Base-by-base conservation (phyloP, 345 rosid genomes). In the Turritis glabra region DNA sequence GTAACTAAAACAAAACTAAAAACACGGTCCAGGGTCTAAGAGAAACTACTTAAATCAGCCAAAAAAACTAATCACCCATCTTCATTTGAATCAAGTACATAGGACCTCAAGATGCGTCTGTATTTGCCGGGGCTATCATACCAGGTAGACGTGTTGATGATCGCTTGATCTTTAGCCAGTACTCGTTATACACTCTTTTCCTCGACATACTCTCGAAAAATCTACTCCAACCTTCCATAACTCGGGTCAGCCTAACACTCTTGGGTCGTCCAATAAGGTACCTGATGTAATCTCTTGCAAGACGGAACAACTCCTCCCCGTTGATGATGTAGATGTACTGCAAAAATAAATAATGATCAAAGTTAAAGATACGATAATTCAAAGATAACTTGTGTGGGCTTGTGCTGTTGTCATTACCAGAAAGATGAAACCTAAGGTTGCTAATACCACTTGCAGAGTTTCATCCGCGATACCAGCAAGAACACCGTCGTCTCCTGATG, bases 261-360 rank as follows among this genome's bases (percentile, higher is more conserved):
- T 80, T 71, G 10, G 57, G 81, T 48, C 88, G 81, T 53, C 82
- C 80, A n/a, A 63, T 41, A 29, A 88, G 82, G 71, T 66, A 90
- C 78, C 81, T 87, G 52, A 90, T 19, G 79, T 82, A 92, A 75
- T 92, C 98, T 76, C 74, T 87, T 5, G 72, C 91, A 26, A 90
- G 82, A 19, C 80, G 84, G 54, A 73, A 48, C 71, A 88, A 60
- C 83, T 92, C 96, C 82, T 82, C 84, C 1, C 96, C 98, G 18
- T 40, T 66, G 59, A 92, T 80, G 51, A 88, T 80, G 80, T 81
- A 85, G 38, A 84, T 37, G 55, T 92, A 92, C 96, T 92, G 84
- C 35, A 27, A 35, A 27, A 52, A n/a, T 1, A 46, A 50, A 27
- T 37, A 11, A 50, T 25, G 35, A 30, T 15, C 18, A 37, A 53